These are phyloP conservation scores for Wickerhamomyces xylosicus DNA, from an alignment of 805 yeast species.

Conservation along the genomic window DNA sequence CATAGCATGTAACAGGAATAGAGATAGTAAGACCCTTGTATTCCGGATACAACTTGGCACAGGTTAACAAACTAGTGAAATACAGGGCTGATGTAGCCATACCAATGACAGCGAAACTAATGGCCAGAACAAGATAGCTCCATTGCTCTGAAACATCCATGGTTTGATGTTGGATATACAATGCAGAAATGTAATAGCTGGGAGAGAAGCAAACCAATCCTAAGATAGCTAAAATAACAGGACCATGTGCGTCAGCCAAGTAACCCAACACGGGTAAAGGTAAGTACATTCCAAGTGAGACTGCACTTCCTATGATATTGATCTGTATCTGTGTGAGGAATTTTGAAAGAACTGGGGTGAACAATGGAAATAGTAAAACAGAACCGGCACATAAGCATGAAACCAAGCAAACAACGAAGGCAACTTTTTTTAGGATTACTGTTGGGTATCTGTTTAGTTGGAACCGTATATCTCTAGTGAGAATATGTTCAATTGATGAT, in stretches of 20 bases:
- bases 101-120: slow-evolving; percentile 52
- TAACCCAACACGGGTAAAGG: slow-evolving; percentile 78
- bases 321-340: slow-evolving; percentile 50
- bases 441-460: slow-evolving; percentile 32
- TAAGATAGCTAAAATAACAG: slow-evolving; percentile 55
- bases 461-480: slow-evolving; percentile 35
- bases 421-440: slow-evolving; percentile 29
- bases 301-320: slow-evolving; percentile 65
- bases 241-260: slow-evolving; percentile 79
- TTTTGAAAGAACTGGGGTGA: slow-evolving; percentile 59
- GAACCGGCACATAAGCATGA: slow-evolving; percentile 77
- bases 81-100: slow-evolving; percentile 65
- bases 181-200: slow-evolving; percentile 47
- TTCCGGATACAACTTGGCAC: slow-evolving; percentile 78
- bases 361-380: slow-evolving; percentile 71
- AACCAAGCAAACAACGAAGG: slow-evolving; percentile 46
- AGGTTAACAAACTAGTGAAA: slow-evolving; percentile 62
- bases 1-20: slow-evolving; percentile 82
- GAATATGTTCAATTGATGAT: slow-evolving; percentile 25
- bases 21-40: slow-evolving; percentile 75
- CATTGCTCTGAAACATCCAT: slow-evolving; percentile 8
- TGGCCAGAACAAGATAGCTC: slow-evolving; percentile 28
- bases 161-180: slow-evolving; percentile 18
- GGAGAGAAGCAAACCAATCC: slow-evolving; percentile 56
- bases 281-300: slow-evolving; percentile 75